A percentile compares a stretch with the other conserved stretches of the same genome.
Evolutionary conservation across 305 asterid species (phyloP).

Genomic region (Solanum aculeatissimum): DNA sequence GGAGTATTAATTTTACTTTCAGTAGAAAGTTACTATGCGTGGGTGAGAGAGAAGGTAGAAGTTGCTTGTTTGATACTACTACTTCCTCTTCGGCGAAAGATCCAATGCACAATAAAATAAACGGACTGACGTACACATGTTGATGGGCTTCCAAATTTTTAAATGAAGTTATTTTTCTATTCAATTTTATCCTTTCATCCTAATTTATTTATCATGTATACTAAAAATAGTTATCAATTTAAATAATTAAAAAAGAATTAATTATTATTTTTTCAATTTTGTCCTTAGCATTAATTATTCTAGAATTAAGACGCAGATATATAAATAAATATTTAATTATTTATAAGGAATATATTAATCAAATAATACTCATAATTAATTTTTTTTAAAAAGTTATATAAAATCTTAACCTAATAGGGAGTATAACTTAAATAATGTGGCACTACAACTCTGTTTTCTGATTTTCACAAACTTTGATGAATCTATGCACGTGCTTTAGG

Average conservation of each 20-base stretch:
- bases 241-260: too few relatives aligned
- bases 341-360: too few relatives aligned
- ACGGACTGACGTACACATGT: not conserved
- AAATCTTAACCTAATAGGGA: too few relatives aligned
- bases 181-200: too few relatives aligned
- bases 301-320: too few relatives aligned
- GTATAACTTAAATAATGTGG: not conserved
- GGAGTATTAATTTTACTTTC: not conserved
- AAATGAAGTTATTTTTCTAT: not conserved
- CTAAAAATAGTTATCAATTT: too few relatives aligned
- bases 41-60: not conserved
- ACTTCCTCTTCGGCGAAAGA: constrained; percentile 41
- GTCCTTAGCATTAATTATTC: too few relatives aligned
- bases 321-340: too few relatives aligned
- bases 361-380: too few relatives aligned
- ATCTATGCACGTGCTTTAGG: constrained; percentile 17
- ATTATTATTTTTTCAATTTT: too few relatives aligned
- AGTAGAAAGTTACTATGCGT: not conserved
- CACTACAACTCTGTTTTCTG: not conserved
- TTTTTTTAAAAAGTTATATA: too few relatives aligned
- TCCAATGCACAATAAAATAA: constrained; percentile 32
- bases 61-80: not conserved
- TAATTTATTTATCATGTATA: too few relatives aligned
- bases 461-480: constrained; percentile 1
- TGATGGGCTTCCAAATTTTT: not conserved